Percentiles rank a stretch among this genome's conserved stretches.
phyloP scores from a whole-genome alignment of 768 basidiomycete species.

The Kwoniella europaea region DNA sequence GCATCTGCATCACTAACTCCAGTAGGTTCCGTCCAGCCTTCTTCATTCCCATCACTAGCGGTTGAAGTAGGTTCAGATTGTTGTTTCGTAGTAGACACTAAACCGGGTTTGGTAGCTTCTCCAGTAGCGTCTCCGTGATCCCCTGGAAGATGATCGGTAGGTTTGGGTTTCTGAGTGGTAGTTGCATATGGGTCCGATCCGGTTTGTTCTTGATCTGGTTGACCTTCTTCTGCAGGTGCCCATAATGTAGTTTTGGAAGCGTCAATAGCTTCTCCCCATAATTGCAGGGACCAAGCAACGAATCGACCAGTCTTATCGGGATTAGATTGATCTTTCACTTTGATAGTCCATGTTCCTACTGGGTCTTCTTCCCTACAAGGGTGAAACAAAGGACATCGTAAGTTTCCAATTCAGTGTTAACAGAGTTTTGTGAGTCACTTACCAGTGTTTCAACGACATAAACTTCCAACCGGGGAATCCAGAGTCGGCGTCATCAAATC shows the following conservation, averaged over 20 bases:
- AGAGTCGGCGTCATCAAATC: constrained; percentile 67
- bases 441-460: constrained; percentile 99
- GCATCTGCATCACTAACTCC: constrained; percentile 27
- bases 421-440: constrained; percentile 47
- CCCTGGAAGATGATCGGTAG: constrained; percentile 83
- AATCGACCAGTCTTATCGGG: constrained; percentile 68
- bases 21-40: constrained; percentile 47
- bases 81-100: constrained; percentile 37
- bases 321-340: constrained; percentile 78
- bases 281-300: constrained; percentile 86
- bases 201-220: constrained; percentile 56
- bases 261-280: constrained; percentile 89
- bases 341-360: constrained; percentile 85
- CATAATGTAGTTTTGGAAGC: constrained; percentile 69
- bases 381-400: constrained; percentile 22
- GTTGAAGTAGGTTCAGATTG: constrained; percentile 21
- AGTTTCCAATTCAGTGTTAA: neutral
- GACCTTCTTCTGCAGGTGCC: constrained; percentile 55
- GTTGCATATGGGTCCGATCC: constrained; percentile 57
- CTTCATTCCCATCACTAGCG: constrained; percentile 39
- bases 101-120: constrained; percentile 72
- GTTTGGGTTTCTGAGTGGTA: constrained; percentile 75
- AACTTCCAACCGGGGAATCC: constrained; percentile 98
- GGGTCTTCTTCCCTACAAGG: constrained; percentile 84
- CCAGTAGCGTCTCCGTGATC: constrained; percentile 81